Percentiles rank a stretch among this genome's conserved stretches.
Evolutionary conservation across 2,329 filamentous ascomycete genomes (phyloP).

Genomic region (Penicillium nordicum): DNA sequence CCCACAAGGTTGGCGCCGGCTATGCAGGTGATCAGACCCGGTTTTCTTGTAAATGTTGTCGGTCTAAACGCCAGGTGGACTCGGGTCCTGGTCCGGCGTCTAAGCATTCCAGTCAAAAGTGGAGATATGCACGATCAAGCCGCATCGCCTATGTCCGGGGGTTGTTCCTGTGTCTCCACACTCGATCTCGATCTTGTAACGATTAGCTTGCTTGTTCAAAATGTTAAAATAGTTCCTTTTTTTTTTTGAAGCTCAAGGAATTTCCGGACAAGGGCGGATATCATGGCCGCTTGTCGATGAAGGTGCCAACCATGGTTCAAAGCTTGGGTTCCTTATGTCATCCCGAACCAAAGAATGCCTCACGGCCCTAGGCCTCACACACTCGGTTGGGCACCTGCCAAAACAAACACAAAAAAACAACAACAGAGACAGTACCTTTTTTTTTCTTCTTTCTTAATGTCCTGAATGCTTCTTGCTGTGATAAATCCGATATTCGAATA

Average conservation of each 20-base stretch:
- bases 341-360: conserved; percentile 8
- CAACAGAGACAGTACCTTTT: background rate
- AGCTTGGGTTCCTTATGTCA: conserved; percentile 2
- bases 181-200: background rate
- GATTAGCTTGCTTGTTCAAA: background rate
- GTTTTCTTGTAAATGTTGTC: conserved; percentile 13
- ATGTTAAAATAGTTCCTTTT: background rate
- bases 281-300: background rate
- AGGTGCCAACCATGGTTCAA: background rate
- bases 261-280: background rate
- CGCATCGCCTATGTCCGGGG: conserved; percentile 17
- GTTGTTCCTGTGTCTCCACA: conserved; percentile 3
- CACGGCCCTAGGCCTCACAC: background rate
- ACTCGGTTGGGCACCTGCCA: background rate
- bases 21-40: conserved; percentile 37
- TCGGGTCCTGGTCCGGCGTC: conserved; percentile 26
- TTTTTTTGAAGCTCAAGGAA: background rate
- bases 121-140: conserved; percentile 25
- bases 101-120: conserved; percentile 33
- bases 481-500: background rate
- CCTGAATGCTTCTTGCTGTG: background rate
- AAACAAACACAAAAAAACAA: background rate
- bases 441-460: background rate
- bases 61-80: conserved; percentile 25
- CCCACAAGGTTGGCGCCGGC: conserved; percentile 25